Conservation (phyloP, 768 basidiomycete species). For the Lentinula boryana region DNA sequence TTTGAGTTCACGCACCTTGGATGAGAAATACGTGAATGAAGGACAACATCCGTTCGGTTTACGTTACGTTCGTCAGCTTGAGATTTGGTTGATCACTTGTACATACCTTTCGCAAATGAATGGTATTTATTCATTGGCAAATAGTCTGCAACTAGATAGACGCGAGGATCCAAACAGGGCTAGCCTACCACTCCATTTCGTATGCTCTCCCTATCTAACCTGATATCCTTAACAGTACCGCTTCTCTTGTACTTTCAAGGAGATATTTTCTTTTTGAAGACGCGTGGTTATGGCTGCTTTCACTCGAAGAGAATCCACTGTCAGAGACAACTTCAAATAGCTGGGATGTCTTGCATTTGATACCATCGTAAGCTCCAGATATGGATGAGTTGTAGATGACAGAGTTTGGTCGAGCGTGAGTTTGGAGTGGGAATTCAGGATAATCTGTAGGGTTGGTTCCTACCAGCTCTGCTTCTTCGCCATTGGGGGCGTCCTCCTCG, state of each 20-base stretch:
- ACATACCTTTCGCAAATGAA: slow-evolving; percentile 96
- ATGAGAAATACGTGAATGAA: slow-evolving; percentile 92
- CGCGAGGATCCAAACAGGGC: slow-evolving; percentile 96
- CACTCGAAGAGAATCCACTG: slow-evolving; percentile 21
- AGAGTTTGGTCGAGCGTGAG: slow-evolving; percentile 40
- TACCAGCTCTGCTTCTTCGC: slow-evolving; percentile 50
- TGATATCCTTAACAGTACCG: slow-evolving; percentile 55
- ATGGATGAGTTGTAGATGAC: slow-evolving; percentile 22
- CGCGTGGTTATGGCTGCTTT: slow-evolving; percentile 24
- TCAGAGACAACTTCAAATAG: slow-evolving; percentile 51
- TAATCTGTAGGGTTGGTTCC: neutral
- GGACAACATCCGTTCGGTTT: slow-evolving; percentile 98
- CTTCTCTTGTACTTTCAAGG: slow-evolving; percentile 68
- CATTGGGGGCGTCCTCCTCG: slow-evolving; percentile 38
- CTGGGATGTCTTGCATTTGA: slow-evolving; percentile 71
- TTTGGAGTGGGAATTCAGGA: slow-evolving; percentile 41
- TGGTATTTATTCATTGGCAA: slow-evolving; percentile 90
- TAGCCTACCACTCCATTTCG: slow-evolving; percentile 38
- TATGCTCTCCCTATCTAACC: slow-evolving; percentile 52
- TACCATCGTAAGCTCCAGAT: slow-evolving; percentile 34
- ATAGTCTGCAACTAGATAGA: slow-evolving; percentile 86
- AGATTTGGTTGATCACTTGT: neutral
- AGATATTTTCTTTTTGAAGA: slow-evolving; percentile 60
- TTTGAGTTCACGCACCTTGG: slow-evolving; percentile 67
- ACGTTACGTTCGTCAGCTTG: slow-evolving; percentile 1